Evolutionary conservation across 352 stramenopile species (phyloP), one percentile per base, ranked within the genome.

Genomic region (Thalassiosira delicatula): DNA sequence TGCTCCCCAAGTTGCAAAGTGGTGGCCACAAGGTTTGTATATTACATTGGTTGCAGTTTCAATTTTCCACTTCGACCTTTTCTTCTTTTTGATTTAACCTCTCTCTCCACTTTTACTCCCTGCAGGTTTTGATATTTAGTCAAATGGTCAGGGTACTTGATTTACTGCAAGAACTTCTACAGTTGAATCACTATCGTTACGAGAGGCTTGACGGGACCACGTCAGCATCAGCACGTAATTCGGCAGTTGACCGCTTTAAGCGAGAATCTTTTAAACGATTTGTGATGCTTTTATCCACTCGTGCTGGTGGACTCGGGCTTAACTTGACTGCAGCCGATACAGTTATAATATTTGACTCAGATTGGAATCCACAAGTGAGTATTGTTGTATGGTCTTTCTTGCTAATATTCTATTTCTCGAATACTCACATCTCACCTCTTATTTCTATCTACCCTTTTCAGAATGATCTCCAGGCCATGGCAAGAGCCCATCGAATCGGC

Each of bases 1-100:
- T 99, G 65, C 91, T 99, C 23, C 94, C 95, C 11, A 99, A 99
- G 83, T 96, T 99, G 56, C 93, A 92, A 12, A 90, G 94, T 9
- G 97, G 98, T 82, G 94, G 96, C 0, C 98, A 99, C 88, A 99
- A 99, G 87, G 96, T n/a, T n/a, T n/a, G n/a, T n/a, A n/a, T n/a
- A n/a, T n/a, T n/a, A n/a, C n/a, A n/a, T n/a, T n/a, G n/a, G n/a
- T n/a, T n/a, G n/a, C n/a, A n/a, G n/a, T n/a, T n/a, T n/a, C n/a
- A n/a, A n/a, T n/a, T n/a, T n/a, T n/a, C n/a, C n/a, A n/a, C n/a
- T n/a, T n/a, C n/a, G n/a, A n/a, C n/a, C 97, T 98, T 61, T 97
- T 98, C 62, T 97, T 94, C 25, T 44, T 68, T 11, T 65, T n/a
- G 51, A 9, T 68, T 53, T 3, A 29, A 33, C n/a, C 32, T 40